These are phyloP conservation scores for Pseudogymnoascus sp. DNA, from an alignment of 2,329 filamentous ascomycete species.

Conservation along the genomic window DNA sequence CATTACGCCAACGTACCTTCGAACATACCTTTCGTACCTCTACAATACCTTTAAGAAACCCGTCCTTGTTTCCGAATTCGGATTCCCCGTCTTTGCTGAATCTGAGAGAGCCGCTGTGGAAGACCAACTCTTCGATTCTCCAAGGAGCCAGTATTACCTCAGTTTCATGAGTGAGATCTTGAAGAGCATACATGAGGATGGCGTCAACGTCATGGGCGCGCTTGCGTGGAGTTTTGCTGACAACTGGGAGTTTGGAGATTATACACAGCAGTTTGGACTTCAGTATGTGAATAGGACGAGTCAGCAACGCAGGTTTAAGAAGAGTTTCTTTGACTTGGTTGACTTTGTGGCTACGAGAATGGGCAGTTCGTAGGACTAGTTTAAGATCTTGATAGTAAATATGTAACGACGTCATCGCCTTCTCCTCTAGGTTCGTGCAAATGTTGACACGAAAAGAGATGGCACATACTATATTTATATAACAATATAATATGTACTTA, in stretches of 20 bases:
- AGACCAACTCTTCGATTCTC: conserved; percentile 37
- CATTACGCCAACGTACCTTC: conserved; percentile 49
- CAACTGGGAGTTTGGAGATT: conserved; percentile 29
- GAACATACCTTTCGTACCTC: conserved; percentile 46
- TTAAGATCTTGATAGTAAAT: not conserved
- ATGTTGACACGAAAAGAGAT: not conserved
- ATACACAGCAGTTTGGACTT: conserved; percentile 35
- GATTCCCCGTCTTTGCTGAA: conserved; percentile 45
- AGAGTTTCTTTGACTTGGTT: conserved; percentile 40
- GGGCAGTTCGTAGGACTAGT: not conserved
- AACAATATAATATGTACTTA: not conserved
- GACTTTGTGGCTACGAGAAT: conserved; percentile 32
- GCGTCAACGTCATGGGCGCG: conserved; percentile 36
- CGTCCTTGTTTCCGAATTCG: conserved; percentile 43
- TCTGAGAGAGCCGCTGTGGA: conserved; percentile 30
- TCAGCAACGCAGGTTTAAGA: conserved; percentile 35
- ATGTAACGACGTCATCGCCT: not conserved
- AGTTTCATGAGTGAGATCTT: conserved; percentile 36
- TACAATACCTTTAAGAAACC: conserved; percentile 48
- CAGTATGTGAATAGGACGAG: conserved; percentile 39
- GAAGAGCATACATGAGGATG: conserved; percentile 38
- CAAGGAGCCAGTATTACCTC: conserved; percentile 37
- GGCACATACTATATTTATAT: not conserved
- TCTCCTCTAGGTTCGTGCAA: not conserved
- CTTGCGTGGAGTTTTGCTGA: conserved; percentile 36